These are phyloP conservation scores for Rhizophagus prolifer DNA, from an alignment of 192 early-diverging fungal species.

Conservation along the genomic window DNA sequence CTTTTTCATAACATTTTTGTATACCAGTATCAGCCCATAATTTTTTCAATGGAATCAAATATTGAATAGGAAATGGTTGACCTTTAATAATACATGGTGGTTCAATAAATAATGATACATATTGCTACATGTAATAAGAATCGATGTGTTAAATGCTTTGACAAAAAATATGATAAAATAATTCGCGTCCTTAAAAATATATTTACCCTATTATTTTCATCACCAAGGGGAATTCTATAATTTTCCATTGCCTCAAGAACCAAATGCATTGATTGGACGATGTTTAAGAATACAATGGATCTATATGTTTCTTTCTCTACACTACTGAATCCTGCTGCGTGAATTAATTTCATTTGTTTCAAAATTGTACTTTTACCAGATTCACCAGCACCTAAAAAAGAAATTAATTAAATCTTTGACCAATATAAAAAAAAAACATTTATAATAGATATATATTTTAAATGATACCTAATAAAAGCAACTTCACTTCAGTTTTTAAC, in stretches of 20 bases:
- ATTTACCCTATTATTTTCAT: conserved; percentile 54
- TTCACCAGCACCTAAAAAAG: conserved; percentile 81
- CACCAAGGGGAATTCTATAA: conserved; percentile 73
- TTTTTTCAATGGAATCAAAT: conserved; percentile 73
- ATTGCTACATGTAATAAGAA: conserved; percentile 41
- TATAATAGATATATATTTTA: not conserved
- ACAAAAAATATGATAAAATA: not conserved
- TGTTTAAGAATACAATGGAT: conserved; percentile 94
- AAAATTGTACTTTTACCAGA: conserved; percentile 97
- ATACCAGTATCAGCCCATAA: conserved; percentile 88
- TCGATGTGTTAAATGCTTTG: not conserved
- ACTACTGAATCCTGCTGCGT: conserved; percentile 86
- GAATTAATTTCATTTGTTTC: conserved; percentile 98
- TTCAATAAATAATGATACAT: conserved; percentile 73
- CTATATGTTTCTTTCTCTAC: conserved; percentile 90
- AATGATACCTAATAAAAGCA: conserved; percentile 5
- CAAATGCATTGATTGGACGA: conserved; percentile 91
- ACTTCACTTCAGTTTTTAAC: conserved; percentile 15
- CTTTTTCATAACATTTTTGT: conserved; percentile 73
- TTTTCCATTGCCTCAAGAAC: conserved; percentile 92
- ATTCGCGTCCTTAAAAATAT: not conserved
- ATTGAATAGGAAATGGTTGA: conserved; percentile 75
- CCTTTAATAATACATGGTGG: conserved; percentile 84
- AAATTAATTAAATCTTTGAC: not conserved
- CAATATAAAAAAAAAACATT: not conserved